phyloP scores from a whole-genome alignment of 495 filamentous ascomycete genomes.

The Podospora pseudocomata region DNA sequence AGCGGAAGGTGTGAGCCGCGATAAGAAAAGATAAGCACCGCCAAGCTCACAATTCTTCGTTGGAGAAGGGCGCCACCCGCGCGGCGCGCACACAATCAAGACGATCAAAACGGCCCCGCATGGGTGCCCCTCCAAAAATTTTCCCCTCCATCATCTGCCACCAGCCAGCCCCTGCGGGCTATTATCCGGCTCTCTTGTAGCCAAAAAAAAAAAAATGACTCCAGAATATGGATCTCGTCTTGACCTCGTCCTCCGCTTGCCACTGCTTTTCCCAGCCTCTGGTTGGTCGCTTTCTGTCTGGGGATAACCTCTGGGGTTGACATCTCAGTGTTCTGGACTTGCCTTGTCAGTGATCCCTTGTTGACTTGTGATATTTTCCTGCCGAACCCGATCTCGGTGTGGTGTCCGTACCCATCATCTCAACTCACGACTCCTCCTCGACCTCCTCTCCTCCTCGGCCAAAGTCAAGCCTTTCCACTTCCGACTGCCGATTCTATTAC shows the following conservation, averaged over 20 bases:
- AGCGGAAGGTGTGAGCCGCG: background rate
- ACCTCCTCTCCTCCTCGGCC: background rate
- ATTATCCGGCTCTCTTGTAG: constrained; percentile 11
- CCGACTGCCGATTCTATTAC: background rate
- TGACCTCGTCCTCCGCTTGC: constrained; percentile 13
- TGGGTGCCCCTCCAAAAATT: constrained; percentile 15
- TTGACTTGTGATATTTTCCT: background rate
- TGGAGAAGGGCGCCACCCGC: background rate
- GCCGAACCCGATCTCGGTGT: background rate
- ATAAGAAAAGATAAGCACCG: constrained; percentile 5
- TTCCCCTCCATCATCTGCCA: constrained; percentile 7
- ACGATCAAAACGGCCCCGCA: constrained; percentile 3
- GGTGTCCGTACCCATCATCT: background rate
- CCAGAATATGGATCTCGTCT: constrained; percentile 16
- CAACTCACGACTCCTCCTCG: background rate
- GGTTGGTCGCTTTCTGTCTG: background rate
- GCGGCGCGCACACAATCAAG: constrained; percentile 1
- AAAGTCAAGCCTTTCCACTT: background rate
- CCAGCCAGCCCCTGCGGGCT: background rate
- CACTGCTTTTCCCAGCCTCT: constrained; percentile 14
- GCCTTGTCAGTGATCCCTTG: constrained; percentile 3
- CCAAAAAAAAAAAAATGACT: constrained; percentile 4
- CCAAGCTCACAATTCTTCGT: background rate
- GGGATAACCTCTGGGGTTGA: constrained; percentile 8
- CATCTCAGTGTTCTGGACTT: constrained; percentile 2